phyloP scores from a whole-genome alignment of 805 yeast genomes.

The Danielia oregonensis region DNA sequence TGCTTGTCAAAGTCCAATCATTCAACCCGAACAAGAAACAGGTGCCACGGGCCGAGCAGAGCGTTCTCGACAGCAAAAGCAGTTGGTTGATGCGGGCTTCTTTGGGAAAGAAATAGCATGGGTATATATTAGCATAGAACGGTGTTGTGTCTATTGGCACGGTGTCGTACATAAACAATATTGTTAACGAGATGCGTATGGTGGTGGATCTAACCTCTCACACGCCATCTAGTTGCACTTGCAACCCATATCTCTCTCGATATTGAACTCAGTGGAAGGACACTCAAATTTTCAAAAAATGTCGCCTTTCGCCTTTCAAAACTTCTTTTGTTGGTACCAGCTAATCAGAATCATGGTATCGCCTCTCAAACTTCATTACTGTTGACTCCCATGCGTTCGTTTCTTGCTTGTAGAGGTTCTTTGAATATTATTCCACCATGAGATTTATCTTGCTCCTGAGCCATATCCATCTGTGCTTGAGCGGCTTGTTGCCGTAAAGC shows the following conservation, averaged over 20 bases:
- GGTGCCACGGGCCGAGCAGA: conserved; percentile 36
- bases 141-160: no score
- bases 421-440: conserved; percentile 8
- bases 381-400: conserved; percentile 13
- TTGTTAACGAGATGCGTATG: no score
- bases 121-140: no score
- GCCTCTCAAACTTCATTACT: neutral
- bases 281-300: no score
- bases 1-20: conserved; percentile 33
- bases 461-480: conserved; percentile 8
- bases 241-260: neutral
- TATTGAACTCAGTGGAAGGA: no score
- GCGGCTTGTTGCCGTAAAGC: conserved; percentile 9
- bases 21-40: conserved; percentile 19
- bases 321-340: no score
- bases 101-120: conserved; percentile 30
- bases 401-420: conserved; percentile 13
- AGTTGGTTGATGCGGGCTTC: conserved; percentile 41
- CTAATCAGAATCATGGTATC: no score
- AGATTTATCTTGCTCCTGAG: conserved; percentile 13
- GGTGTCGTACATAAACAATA: no score
- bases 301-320: no score
- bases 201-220: no score
- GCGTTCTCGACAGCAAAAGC: conserved; percentile 27
- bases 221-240: no score